Evolutionary conservation across 2,329 filamentous ascomycete genomes (phyloP), one percentile per base, ranked within the genome.

Genomic region (Xylaria sp.): DNA sequence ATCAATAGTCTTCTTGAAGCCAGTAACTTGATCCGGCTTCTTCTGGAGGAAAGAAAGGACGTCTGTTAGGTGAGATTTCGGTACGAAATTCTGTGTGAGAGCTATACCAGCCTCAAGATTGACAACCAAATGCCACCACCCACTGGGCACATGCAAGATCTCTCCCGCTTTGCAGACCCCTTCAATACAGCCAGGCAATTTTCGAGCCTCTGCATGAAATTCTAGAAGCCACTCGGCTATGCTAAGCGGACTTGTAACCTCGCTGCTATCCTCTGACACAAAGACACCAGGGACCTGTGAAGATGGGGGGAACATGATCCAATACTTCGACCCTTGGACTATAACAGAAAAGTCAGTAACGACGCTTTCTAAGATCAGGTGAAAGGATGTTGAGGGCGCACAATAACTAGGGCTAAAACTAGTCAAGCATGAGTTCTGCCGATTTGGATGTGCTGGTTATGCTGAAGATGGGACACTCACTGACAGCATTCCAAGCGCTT

Each of bases 61-160:
- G 49, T 93, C 89, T 0, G 86, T 83, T 1, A 97, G 80, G 73
- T 95, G 91, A 3, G 88, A 89, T 68, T 82, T 82, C 44, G 96
- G 94, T 13, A 98, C 92, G 76, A 98, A 97, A 77, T 98, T 98
- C 77, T 98, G 95, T 7, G 95, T 98, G 70, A 98, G 85, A 3
- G 95, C 96, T 69, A 98, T 92, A 49, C 92, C 91, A 13, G 88
- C 85, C 72, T 94, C 91, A 1, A 97, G 82, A 75, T 98, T 98
- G 51, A 98, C 90, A 10, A 98, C 96, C 36, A 98, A 83, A 82
- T 98, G 95, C 90, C 96, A 98, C 95, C 95, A 98, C 5, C 95
- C 94, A 58, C 91, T 94, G 0, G 96, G 95, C 5, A 98, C 95
- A 76, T 97, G 93, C 56, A 98, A 80, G 17, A 98, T 90, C 78